These are phyloP conservation scores for Elongisporangium anandrum DNA, from an alignment of 352 stramenopile species.

Conservation along the genomic window DNA sequence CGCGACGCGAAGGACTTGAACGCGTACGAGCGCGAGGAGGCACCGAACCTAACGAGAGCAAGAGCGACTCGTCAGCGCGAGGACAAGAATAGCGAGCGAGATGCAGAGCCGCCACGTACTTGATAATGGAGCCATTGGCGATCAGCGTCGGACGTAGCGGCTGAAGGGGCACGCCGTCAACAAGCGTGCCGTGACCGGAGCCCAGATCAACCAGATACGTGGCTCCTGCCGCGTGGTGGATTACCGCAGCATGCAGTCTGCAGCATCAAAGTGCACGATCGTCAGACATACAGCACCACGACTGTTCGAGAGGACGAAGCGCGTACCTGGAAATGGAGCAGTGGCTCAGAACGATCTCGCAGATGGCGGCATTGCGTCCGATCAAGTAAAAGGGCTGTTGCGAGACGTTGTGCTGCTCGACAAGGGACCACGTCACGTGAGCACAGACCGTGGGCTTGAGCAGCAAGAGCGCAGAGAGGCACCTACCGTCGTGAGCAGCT, in stretches of 20 bases:
- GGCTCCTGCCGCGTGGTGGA: constrained; percentile 71
- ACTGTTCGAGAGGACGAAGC: not conserved
- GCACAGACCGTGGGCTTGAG: too few species aligned
- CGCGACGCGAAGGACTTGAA: constrained; percentile 81
- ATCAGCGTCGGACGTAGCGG: constrained; percentile 69
- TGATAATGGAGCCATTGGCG: constrained; percentile 51
- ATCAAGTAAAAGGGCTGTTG: constrained; percentile 76
- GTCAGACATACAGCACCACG: not conserved
- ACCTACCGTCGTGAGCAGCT: constrained; percentile 68
- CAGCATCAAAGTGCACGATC: constrained; percentile 1
- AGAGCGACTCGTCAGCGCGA: not conserved
- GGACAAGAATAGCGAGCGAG: not conserved
- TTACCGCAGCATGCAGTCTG: constrained; percentile 62
- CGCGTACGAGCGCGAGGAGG: constrained; percentile 73
- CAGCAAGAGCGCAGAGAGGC: not conserved
- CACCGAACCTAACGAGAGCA: constrained; percentile 41
- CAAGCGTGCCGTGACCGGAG: constrained; percentile 74
- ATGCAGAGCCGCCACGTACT: constrained; percentile 11
- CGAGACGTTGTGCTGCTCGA: constrained; percentile 61
- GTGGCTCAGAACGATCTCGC: constrained; percentile 77
- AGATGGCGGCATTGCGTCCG: constrained; percentile 66
- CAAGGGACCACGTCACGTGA: constrained; percentile 1
- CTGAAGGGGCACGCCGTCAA: constrained; percentile 57
- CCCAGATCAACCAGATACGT: constrained; percentile 76
- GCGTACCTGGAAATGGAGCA: constrained; percentile 67